A percentile compares a stretch with the other conserved stretches of the same genome.
phyloP scores from a whole-genome alignment of 208 protist genomes.

The Acanthamoeba divionensis region DNA sequence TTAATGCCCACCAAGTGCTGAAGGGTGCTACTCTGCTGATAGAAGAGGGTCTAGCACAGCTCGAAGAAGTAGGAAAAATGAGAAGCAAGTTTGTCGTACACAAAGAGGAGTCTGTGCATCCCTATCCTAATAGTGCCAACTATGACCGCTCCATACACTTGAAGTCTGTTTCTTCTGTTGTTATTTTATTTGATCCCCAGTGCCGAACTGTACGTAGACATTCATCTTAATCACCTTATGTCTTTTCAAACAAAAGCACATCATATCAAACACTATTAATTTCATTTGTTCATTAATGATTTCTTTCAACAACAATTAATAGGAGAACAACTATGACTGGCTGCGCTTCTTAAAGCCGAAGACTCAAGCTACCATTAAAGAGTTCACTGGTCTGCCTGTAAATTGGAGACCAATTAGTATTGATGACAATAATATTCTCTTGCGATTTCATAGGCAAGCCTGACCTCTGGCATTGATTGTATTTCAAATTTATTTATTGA shows the following conservation, averaged over 20 bases:
- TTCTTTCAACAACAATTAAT: background rate
- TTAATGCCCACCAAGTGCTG: background rate
- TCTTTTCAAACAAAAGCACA: background rate
- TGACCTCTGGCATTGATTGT: background rate
- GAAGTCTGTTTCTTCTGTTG: background rate
- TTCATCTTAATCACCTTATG: background rate
- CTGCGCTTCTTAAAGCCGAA: background rate
- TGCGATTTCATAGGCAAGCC: background rate
- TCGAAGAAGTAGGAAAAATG: background rate
- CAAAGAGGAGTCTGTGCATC: background rate
- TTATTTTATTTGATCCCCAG: background rate
- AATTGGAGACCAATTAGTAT: background rate
- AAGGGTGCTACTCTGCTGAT: background rate
- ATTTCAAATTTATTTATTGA: background rate
- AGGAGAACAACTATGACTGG: slow-evolving; percentile 37
- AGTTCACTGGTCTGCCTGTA: background rate
- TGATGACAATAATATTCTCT: background rate
- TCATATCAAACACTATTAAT: background rate
- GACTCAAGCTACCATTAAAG: background rate
- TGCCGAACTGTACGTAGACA: background rate
- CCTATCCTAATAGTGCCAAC: background rate
- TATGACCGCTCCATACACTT: background rate
- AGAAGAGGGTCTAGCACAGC: background rate
- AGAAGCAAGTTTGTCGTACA: background rate
- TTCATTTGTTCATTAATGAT: background rate